Evolutionary conservation across 1,284 basidiomycete species (phyloP).

Genomic region (Marasmius fiardii): DNA sequence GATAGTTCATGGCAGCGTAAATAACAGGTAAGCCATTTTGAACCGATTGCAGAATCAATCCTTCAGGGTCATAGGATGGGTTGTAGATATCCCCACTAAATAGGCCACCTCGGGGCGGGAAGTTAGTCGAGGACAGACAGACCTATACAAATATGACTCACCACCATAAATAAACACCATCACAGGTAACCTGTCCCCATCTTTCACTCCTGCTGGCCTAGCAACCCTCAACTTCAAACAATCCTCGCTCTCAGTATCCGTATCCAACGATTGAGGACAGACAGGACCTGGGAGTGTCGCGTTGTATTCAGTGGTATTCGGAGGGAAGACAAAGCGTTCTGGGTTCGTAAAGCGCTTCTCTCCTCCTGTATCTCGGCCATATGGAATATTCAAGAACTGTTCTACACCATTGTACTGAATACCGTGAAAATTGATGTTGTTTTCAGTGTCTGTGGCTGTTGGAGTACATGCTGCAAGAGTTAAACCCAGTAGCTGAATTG

Average conservation of each 20-base stretch:
- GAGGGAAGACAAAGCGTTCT: neutral
- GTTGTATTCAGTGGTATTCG: neutral
- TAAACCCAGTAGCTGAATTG: too few relatives aligned
- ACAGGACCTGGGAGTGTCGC: neutral
- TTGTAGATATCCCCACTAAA: conserved; percentile 3
- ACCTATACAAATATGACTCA: neutral
- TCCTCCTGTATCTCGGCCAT: conserved; percentile 1
- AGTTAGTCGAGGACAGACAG: neutral
- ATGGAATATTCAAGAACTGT: conserved; percentile 3
- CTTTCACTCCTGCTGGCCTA: neutral
- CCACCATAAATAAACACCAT: conserved; percentile 7
- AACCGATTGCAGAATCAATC: conserved; percentile 1
- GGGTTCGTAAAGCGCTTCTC: neutral
- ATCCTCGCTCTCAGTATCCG: conserved; percentile 1
- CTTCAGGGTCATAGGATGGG: neutral
- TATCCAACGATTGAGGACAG: neutral
- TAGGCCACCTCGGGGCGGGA: conserved; percentile 1
- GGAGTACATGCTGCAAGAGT: neutral
- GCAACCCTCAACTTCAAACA: conserved; percentile 5
- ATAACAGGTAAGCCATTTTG: conserved; percentile 1
- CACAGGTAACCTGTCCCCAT: conserved; percentile 1
- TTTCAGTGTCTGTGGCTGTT: neutral
- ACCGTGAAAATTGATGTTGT: neutral
- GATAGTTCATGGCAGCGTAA: conserved; percentile 7
- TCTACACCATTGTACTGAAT: neutral